Conservation (phyloP, 1,284 basidiomycete genomes). For the Malassezia globosa region DNA sequence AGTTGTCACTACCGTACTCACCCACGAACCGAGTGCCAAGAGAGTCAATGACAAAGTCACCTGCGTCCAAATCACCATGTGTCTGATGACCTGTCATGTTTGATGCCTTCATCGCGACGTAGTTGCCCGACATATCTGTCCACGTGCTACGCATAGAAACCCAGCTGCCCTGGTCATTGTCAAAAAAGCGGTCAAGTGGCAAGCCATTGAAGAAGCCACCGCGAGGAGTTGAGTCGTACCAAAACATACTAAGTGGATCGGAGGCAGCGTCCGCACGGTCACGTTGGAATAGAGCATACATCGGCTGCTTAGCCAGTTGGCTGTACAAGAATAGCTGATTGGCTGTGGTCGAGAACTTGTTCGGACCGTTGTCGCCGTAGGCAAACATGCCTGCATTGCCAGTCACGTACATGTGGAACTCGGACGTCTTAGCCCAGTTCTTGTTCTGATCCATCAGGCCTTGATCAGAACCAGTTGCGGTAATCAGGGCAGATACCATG, state of each 20-base stretch:
- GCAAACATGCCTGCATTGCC: constrained; percentile 80
- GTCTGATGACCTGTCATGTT: constrained; percentile 63
- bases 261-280: constrained; percentile 66
- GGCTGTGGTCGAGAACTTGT: constrained; percentile 63
- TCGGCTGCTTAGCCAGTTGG: constrained; percentile 50
- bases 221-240: constrained; percentile 71
- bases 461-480: constrained; percentile 74
- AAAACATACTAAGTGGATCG: constrained; percentile 94
- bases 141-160: constrained; percentile 77
- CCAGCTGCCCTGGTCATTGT: constrained; percentile 59
- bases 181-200: constrained; percentile 70
- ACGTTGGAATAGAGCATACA: constrained; percentile 77
- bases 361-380: constrained; percentile 86
- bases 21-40: constrained; percentile 90
- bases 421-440: constrained; percentile 60
- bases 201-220: constrained; percentile 87
- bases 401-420: constrained; percentile 79
- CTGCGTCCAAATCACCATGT: constrained; percentile 82
- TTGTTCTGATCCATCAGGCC: constrained; percentile 55
- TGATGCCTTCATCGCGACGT: constrained; percentile 78
- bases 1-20: constrained; percentile 81
- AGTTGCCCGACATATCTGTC: constrained; percentile 74
- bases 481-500: constrained; percentile 68
- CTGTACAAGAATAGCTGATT: constrained; percentile 40
- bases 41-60: constrained; percentile 90